Percentiles rank a stretch among this genome's conserved stretches.
Evolutionary conservation across 2,329 filamentous ascomycete genomes (phyloP).

Genomic region (Epichloe scottii): DNA sequence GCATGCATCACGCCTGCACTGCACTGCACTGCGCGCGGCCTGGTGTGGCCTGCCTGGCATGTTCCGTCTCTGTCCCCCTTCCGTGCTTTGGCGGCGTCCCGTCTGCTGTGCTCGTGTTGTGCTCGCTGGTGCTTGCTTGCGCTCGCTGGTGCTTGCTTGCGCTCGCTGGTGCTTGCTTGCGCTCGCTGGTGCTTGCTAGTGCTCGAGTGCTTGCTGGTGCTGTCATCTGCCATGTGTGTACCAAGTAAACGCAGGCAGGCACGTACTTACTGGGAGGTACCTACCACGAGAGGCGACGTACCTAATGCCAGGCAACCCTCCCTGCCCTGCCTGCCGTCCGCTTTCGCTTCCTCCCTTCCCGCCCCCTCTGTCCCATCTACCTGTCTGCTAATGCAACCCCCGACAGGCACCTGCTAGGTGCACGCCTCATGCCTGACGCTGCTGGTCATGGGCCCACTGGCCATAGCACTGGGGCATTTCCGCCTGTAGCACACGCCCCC

Average conservation of each 20-base stretch:
- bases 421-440: not conserved
- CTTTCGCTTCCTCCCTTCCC: slow-evolving; percentile 4
- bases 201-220: too few species aligned
- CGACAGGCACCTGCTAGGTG: not conserved
- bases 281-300: too few species aligned
- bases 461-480: too few species aligned
- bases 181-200: too few species aligned
- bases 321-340: not conserved
- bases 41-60: not conserved
- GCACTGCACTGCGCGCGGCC: not conserved
- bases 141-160: too few species aligned
- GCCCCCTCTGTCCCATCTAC: slow-evolving; percentile 5
- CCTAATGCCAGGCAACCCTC: too few species aligned
- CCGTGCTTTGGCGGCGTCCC: not conserved
- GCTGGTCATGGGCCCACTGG: not conserved
- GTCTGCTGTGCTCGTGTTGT: not conserved
- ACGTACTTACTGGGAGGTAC: too few species aligned
- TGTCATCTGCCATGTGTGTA: too few species aligned
- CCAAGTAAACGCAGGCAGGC: too few species aligned
- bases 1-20: not conserved
- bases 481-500: not conserved
- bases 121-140: too few species aligned
- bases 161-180: too few species aligned
- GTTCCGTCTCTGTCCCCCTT: not conserved
- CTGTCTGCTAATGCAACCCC: slow-evolving; percentile 1